A percentile compares a stretch with the other conserved stretches of the same genome.
Conservation (phyloP, 768 basidiomycete species). For the Lactarius quietus region DNA sequence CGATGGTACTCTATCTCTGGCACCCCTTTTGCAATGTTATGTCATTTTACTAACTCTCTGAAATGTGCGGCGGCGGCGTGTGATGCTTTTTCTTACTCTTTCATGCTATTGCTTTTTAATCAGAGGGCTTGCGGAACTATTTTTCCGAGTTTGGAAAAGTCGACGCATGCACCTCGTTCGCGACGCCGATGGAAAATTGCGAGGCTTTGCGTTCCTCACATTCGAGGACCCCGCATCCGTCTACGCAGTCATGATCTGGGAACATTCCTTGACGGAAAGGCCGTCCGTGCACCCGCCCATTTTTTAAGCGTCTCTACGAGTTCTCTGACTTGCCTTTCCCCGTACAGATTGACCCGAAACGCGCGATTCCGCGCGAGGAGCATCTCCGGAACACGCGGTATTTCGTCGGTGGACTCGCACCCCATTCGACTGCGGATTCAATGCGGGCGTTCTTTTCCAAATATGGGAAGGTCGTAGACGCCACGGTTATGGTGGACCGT, state of each 20-base stretch:
- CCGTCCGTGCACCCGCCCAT: constrained; percentile 57
- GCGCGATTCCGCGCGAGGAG: constrained; percentile 95
- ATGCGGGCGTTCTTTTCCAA: constrained; percentile 92
- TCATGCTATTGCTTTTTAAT: not conserved
- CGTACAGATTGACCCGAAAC: constrained; percentile 92
- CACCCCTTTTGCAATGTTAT: constrained; percentile 28
- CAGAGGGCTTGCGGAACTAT: constrained; percentile 79
- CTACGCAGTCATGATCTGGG: constrained; percentile 91
- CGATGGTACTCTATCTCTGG: constrained; percentile 67
- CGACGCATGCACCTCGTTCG: constrained; percentile 98
- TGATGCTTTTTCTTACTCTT: constrained; percentile 11
- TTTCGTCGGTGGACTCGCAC: constrained; percentile 92
- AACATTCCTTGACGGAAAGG: constrained; percentile 94
- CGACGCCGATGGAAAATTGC: constrained; percentile 87
- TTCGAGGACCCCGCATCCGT: constrained; percentile 60
- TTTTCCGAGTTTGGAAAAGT: constrained; percentile 96
- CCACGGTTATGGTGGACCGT: constrained; percentile 97
- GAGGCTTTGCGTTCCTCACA: constrained; percentile 97
- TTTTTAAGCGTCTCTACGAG: not conserved
- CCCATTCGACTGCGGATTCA: constrained; percentile 87
- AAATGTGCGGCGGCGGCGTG: constrained; percentile 36
- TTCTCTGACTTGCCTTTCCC: constrained; percentile 8
- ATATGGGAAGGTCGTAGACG: constrained; percentile 94
- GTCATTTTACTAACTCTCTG: constrained; percentile 42
- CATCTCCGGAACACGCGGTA: constrained; percentile 91